Percentiles rank a stretch among this genome's conserved stretches.
phyloP scores from a whole-genome alignment of 2,329 filamentous ascomycete genomes.

The Curvularia verruculosa region DNA sequence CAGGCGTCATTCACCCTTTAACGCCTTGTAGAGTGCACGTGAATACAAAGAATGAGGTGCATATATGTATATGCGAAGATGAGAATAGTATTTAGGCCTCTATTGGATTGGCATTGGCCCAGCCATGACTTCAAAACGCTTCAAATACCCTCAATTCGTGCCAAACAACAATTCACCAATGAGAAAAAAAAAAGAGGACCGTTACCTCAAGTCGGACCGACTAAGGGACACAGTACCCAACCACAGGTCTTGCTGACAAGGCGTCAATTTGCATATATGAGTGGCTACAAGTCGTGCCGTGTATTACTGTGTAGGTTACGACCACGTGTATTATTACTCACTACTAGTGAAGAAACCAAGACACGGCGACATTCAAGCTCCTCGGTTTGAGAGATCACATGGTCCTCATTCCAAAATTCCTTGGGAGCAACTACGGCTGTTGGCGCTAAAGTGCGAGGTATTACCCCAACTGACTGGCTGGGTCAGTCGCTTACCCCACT shows the following conservation, averaged over 20 bases:
- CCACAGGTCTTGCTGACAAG: not conserved
- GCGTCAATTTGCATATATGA: constrained; percentile 1
- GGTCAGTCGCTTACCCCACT: constrained; percentile 21
- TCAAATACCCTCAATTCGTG: not conserved
- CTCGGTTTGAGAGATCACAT: not conserved
- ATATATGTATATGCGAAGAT: not conserved
- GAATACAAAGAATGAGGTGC: not conserved
- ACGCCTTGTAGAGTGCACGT: not conserved
- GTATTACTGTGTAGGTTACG: not conserved
- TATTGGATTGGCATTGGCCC: not conserved
- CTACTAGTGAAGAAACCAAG: not conserved
- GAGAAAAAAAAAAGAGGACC: not conserved
- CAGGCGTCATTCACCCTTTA: not conserved
- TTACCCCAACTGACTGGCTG: constrained; percentile 19
- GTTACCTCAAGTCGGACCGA: constrained; percentile 4
- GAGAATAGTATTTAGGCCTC: not conserved
- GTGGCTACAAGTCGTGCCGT: constrained; percentile 20
- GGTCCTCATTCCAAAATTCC: not conserved
- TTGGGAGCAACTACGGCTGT: not conserved
- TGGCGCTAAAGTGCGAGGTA: constrained; percentile 32
- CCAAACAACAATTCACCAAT: not conserved
- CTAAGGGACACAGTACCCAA: constrained; percentile 2
- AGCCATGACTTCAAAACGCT: not conserved
- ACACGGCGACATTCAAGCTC: not conserved
- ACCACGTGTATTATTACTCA: not conserved